Percentiles rank a stretch among this genome's conserved stretches.
phyloP scores from a whole-genome alignment of 1,139 yeast species.

The Kodamaea fungicola region DNA sequence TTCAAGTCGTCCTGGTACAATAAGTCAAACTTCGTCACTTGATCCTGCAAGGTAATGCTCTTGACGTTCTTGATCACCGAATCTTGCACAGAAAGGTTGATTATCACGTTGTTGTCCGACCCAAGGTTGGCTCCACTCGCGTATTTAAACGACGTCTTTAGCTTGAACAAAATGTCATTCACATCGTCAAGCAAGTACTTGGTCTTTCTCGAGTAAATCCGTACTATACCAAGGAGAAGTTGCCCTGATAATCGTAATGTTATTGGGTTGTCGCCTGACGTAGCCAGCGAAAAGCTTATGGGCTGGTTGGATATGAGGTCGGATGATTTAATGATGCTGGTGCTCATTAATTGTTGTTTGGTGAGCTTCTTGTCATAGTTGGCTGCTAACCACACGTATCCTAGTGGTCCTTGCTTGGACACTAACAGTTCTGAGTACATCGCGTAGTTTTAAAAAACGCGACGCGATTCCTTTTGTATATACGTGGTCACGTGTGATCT shows the following conservation, averaged over 20 bases:
- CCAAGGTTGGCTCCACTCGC: slow-evolving; percentile 35
- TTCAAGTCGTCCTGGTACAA: slow-evolving; percentile 61
- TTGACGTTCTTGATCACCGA: slow-evolving; percentile 53
- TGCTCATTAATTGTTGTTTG: slow-evolving; percentile 68
- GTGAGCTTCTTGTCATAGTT: slow-evolving; percentile 79
- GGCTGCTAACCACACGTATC: slow-evolving; percentile 92
- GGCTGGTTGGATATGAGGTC: slow-evolving; percentile 40
- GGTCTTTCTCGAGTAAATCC: slow-evolving; percentile 85
- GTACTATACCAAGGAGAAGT: slow-evolving; percentile 79
- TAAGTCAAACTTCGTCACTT: slow-evolving; percentile 75
- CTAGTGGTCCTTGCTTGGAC: slow-evolving; percentile 76
- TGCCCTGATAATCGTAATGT: slow-evolving; percentile 88
- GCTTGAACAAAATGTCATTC: slow-evolving; percentile 67
- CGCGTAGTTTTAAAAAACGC: background rate
- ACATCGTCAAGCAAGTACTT: slow-evolving; percentile 83
- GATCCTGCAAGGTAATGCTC: slow-evolving; percentile 65
- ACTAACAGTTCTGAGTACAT: slow-evolving; percentile 34
- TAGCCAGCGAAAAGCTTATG: slow-evolving; percentile 10
- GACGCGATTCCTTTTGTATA: background rate
- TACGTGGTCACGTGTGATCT: background rate
- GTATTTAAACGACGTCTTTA: slow-evolving; percentile 66
- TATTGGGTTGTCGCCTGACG: slow-evolving; percentile 31
- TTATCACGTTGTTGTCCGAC: slow-evolving; percentile 22
- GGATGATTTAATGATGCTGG: slow-evolving; percentile 70
- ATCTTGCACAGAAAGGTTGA: slow-evolving; percentile 46